Evolutionary conservation across 164 flowering plant species (phyloP), one percentile per base, ranked within the genome.

Genomic region (Nymphaea thermarum): DNA sequence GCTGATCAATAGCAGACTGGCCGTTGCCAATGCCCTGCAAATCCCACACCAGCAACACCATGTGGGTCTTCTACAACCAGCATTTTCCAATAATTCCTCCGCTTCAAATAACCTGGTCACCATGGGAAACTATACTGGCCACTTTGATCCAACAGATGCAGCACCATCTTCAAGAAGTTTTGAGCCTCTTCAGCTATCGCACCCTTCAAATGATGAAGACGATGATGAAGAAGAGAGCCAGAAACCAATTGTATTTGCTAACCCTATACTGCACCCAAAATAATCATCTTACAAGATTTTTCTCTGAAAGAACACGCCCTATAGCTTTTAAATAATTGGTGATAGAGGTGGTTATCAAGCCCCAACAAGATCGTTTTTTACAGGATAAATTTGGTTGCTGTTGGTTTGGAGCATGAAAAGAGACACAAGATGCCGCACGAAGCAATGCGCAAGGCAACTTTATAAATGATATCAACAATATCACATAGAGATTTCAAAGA

Each of bases 11-110:
- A 89, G 86, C 68, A 75, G 90, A 66, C 67, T 79, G 17, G 86
- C 84, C 25, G 77, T 81, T 4, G 86, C 87, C 45, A 88, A 83
- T 68, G 88, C 84, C 17, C 70, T 89, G 3, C 91, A 87, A 41
- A 73, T 14, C 63, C 67, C 83, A 4, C 83, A 75, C 16, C 81
- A 77, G 60, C 81, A 70, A 11, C 82, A 75, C 11, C 80, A 76
- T 15, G 64, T 75, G 18, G 74, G 74, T 16, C 55, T 75, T 75
- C 59, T 83, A 59, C 93, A 83, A 74, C 95, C 91, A 4, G 83
- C 86, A 0, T 89, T 82, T 74, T 87, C 97, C 2, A 87, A 87
- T 84, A 82, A 80, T 66, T 89, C 97, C 6, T 80, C 87, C 1
- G 80, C 82, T 65, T 84, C 95, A 5, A 85, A 77, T 67, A 83